Evolutionary conservation across 2,329 filamentous ascomycete genomes (phyloP).

Genomic region (Monosporascus sp.): DNA sequence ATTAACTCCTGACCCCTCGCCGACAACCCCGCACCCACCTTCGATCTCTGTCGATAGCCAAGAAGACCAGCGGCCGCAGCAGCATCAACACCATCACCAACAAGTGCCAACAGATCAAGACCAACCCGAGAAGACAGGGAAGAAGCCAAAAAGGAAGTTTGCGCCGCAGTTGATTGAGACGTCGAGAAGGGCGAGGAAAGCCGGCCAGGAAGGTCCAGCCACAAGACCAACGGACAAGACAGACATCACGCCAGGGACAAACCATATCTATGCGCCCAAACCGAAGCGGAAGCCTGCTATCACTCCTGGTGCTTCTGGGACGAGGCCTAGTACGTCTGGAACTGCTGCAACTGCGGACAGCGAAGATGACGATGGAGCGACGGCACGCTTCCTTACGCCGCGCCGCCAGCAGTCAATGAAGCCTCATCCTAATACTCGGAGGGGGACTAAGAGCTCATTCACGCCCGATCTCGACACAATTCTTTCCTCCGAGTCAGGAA

Average conservation of each 20-base stretch:
- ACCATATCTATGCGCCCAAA: conserved; percentile 50
- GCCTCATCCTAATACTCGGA: conserved; percentile 34
- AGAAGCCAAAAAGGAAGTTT: conserved; percentile 48
- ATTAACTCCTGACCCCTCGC: conserved; percentile 48
- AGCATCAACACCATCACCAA: conserved; percentile 6
- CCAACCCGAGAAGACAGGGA: conserved; percentile 13
- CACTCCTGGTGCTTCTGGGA: not conserved
- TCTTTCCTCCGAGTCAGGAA: conserved; percentile 37
- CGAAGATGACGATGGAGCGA: conserved; percentile 20
- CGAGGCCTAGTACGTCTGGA: conserved; percentile 12
- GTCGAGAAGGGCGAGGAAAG: conserved; percentile 63
- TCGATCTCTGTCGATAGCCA: conserved; percentile 6
- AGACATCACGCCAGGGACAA: conserved; percentile 61
- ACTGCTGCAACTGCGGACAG: conserved; percentile 18
- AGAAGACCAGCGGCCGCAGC: conserved; percentile 16
- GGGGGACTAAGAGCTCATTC: conserved; percentile 34
- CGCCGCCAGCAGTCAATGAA: conserved; percentile 34
- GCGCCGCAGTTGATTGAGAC: conserved; percentile 79
- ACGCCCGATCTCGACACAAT: conserved; percentile 37
- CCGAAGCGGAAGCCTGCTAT: conserved; percentile 30
- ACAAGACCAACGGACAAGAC: conserved; percentile 64
- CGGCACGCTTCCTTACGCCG: conserved; percentile 28
- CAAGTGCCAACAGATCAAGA: conserved; percentile 16
- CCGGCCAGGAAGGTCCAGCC: conserved; percentile 57
- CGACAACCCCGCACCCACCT: conserved; percentile 41